Conservation (phyloP, 2,329 filamentous ascomycete species). For the Venturia carpophila region DNA sequence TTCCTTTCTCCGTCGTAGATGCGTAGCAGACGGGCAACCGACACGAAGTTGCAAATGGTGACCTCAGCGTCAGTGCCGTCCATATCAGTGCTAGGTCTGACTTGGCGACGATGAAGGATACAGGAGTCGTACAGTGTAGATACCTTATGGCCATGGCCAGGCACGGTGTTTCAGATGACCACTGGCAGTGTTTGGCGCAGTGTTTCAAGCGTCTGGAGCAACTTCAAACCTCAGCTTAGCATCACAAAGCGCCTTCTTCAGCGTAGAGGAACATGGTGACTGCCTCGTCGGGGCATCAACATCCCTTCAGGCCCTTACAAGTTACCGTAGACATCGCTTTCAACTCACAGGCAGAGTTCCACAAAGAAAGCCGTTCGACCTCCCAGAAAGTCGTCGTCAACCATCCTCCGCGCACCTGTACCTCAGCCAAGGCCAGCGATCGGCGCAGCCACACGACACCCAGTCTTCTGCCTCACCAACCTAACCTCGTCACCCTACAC, state of each 20-base stretch:
- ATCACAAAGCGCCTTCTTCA: neutral
- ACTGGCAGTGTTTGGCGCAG: too few species aligned
- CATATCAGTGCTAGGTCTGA: neutral
- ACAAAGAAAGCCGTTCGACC: neutral
- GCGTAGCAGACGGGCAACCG: too few species aligned
- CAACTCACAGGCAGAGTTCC: neutral
- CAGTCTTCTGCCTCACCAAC: neutral
- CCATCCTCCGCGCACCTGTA: neutral
- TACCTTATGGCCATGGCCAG: neutral
- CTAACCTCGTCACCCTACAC: neutral
- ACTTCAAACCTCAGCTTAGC: neutral
- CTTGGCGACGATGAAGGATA: neutral
- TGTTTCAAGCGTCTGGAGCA: neutral
- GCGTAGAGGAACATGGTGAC: neutral
- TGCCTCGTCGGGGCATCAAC: neutral
- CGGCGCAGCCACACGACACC: conserved; percentile 1
- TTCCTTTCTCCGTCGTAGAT: too few species aligned
- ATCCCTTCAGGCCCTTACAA: neutral
- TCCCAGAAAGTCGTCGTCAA: neutral
- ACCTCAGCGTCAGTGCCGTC: too few species aligned
- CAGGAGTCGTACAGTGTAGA: too few species aligned
- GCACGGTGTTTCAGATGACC: neutral
- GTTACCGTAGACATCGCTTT: neutral
- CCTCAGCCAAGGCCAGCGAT: neutral
- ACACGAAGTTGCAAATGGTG: too few species aligned